These are phyloP conservation scores for Cercis canadensis DNA, from an alignment of 306 rosid species.

Conservation along the genomic window DNA sequence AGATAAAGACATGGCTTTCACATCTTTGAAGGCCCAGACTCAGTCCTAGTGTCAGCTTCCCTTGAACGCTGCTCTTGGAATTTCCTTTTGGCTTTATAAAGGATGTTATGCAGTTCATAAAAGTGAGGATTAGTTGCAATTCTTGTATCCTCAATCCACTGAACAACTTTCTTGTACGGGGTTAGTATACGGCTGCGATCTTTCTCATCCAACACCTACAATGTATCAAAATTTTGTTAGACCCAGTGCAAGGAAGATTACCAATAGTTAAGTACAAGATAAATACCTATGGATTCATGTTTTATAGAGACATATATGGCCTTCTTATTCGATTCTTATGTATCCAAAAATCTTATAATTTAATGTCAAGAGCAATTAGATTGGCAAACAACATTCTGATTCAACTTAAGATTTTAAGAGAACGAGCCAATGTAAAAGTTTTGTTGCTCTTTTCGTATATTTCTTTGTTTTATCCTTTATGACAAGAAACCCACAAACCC, in stretches of 20 bases:
- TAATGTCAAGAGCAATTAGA: conserved; percentile 5
- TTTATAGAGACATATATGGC: not conserved
- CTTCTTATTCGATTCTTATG: not conserved
- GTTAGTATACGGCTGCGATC: conserved; percentile 63
- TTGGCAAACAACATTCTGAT: conserved; percentile 11
- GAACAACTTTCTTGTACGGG: conserved; percentile 76
- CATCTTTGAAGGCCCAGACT: conserved; percentile 39
- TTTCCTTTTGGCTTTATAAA: conserved; percentile 59
- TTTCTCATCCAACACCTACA: conserved; percentile 75
- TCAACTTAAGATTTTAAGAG: conserved; percentile 27
- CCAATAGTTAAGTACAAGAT: not conserved
- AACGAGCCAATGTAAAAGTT: not conserved
- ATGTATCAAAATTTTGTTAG: conserved; percentile 14
- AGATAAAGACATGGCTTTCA: conserved; percentile 32
- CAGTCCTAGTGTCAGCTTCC: conserved; percentile 34
- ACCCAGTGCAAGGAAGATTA: not conserved
- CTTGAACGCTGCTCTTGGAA: conserved; percentile 56
- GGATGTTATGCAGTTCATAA: conserved; percentile 69
- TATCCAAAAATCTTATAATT: not conserved
- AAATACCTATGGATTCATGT: too few species aligned
- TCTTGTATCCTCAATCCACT: conserved; percentile 81
- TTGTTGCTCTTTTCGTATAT: too few species aligned
- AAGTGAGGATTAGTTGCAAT: conserved; percentile 76
- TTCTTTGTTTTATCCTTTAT: too few species aligned
- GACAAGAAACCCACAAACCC: not conserved